Evolutionary conservation across 305 asterid genomes (phyloP).

Genomic region (Plantago rigida): DNA sequence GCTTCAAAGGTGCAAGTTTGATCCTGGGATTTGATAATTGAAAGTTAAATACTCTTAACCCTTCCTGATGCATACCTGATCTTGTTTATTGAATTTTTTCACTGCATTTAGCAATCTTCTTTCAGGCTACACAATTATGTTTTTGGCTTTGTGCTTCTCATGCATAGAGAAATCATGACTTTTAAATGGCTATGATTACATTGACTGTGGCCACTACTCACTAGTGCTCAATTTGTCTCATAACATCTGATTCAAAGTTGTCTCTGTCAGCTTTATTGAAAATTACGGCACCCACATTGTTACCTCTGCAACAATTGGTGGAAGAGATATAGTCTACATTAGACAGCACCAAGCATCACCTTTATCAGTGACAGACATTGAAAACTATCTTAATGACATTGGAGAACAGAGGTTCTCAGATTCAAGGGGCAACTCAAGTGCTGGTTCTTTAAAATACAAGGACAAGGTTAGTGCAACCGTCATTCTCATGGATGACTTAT

Average conservation of each 20-base stretch:
- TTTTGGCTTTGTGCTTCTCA: neutral
- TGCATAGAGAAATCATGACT: conserved; percentile 1
- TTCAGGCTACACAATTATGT: neutral
- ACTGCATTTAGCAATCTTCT: conserved; percentile 2
- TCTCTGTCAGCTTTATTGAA: conserved; percentile 76
- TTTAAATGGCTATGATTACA: neutral
- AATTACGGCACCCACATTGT: conserved; percentile 93
- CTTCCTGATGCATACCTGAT: neutral
- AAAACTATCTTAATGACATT: conserved; percentile 74
- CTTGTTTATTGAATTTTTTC: conserved; percentile 8
- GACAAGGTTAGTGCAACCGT: conserved; percentile 70
- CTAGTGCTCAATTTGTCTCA: conserved; percentile 10
- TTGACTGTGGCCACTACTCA: neutral
- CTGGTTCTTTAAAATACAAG: conserved; percentile 76
- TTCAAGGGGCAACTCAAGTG: conserved; percentile 53
- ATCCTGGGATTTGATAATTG: too few relatives aligned
- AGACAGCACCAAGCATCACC: conserved; percentile 92
- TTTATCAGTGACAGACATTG: conserved; percentile 58
- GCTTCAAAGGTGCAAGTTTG: too few relatives aligned
- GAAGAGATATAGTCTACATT: conserved; percentile 78
- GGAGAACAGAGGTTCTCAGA: conserved; percentile 86
- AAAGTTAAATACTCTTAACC: neutral
- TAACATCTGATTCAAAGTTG: conserved; percentile 27
- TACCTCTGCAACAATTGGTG: conserved; percentile 89
- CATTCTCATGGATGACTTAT: neutral